These are phyloP conservation scores for Chaetothyriales sp. DNA, from an alignment of 2,329 filamentous ascomycete genomes.

Conservation along the genomic window DNA sequence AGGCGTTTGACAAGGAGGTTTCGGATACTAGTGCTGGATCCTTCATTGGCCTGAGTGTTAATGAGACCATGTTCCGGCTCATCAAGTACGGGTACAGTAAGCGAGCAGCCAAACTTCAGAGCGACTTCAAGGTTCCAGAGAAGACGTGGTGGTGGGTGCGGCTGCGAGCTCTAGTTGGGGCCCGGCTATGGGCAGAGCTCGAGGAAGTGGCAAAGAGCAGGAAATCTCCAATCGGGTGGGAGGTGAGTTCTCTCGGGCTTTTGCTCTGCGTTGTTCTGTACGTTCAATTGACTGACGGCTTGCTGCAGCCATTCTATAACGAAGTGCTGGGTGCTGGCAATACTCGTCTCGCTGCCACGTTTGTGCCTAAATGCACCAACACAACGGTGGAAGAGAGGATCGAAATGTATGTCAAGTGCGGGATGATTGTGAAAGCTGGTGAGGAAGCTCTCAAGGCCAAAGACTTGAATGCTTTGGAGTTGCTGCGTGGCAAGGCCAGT, in stretches of 20 bases:
- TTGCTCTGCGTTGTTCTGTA: neutral
- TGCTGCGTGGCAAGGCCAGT: constrained; percentile 58
- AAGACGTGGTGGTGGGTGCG: constrained; percentile 80
- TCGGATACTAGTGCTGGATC: constrained; percentile 38
- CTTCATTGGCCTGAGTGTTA: constrained; percentile 71
- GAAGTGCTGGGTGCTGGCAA: constrained; percentile 80
- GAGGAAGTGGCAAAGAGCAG: constrained; percentile 62
- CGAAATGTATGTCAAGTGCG: constrained; percentile 93
- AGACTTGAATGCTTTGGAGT: constrained; percentile 59
- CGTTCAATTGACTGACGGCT: constrained; percentile 3
- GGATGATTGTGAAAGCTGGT: constrained; percentile 71
- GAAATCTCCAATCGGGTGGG: constrained; percentile 92
- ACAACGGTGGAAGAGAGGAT: constrained; percentile 55
- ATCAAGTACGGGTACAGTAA: constrained; percentile 68
- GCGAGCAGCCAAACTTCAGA: constrained; percentile 72
- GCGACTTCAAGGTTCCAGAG: constrained; percentile 84
- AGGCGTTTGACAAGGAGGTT: constrained; percentile 71
- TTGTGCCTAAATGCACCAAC: constrained; percentile 73
- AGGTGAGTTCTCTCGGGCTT: constrained; percentile 53
- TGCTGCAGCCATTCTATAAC: constrained; percentile 74
- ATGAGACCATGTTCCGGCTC: constrained; percentile 83
- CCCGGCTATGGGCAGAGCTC: constrained; percentile 81
- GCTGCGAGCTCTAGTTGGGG: constrained; percentile 73
- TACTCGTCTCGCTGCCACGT: constrained; percentile 64
- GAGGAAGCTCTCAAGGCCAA: constrained; percentile 78